Conservation (phyloP, 768 basidiomycete species). For the Termitomyces titanicus region DNA sequence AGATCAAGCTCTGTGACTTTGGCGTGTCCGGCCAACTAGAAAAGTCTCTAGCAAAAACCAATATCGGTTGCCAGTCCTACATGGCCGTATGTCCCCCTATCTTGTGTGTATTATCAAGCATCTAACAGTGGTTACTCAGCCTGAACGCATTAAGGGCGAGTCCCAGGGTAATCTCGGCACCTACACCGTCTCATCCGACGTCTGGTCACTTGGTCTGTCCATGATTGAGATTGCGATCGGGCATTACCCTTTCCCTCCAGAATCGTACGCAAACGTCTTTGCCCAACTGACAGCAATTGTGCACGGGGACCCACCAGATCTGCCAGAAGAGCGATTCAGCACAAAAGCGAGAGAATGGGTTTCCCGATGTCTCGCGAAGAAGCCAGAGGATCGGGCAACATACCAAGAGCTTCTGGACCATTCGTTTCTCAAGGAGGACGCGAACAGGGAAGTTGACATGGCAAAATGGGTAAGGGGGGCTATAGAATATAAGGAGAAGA, state of each 20-base stretch:
- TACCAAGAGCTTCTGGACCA: conserved; percentile 83
- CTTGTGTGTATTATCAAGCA: background rate
- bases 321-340: conserved; percentile 70
- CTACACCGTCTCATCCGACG: conserved; percentile 95
- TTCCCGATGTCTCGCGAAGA: conserved; percentile 73
- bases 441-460: conserved; percentile 69
- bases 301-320: conserved; percentile 84
- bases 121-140: conserved; percentile 41
- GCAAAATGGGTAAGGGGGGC: conserved; percentile 71
- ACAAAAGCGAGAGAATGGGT: conserved; percentile 81
- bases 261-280: conserved; percentile 96
- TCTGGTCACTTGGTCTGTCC: conserved; percentile 94
- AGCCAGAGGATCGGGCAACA: conserved; percentile 72
- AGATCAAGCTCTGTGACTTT: conserved; percentile 96
- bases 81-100: conserved; percentile 75
- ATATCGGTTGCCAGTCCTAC: conserved; percentile 97
- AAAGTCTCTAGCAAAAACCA: conserved; percentile 94
- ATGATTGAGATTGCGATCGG: conserved; percentile 92
- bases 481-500: conserved; percentile 21
- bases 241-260: conserved; percentile 93
- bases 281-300: conserved; percentile 96
- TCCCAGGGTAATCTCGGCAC: conserved; percentile 81
- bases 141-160: conserved; percentile 95
- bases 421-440: conserved; percentile 70
- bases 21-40: conserved; percentile 99